Percentiles rank a stretch among this genome's conserved stretches.
Conservation (phyloP, 805 yeast species). For the Candida sanyiensis region DNA sequence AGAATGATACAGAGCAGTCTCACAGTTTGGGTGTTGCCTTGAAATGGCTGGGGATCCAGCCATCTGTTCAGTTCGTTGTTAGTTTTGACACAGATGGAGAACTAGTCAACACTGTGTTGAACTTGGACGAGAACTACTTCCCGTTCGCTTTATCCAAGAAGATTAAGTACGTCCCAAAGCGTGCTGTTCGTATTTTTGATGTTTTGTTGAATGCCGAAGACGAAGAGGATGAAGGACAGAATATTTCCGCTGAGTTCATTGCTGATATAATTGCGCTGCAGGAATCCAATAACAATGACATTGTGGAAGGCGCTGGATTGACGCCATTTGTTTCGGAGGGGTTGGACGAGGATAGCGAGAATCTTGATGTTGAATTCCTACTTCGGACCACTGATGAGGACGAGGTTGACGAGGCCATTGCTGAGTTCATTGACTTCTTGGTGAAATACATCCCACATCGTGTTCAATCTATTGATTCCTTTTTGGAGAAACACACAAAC, state of each 20-base stretch:
- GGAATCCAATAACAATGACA: slow-evolving; percentile 19
- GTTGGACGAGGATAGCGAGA: slow-evolving; percentile 13
- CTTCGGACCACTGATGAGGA: slow-evolving; percentile 17
- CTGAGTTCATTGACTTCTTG: slow-evolving; percentile 19
- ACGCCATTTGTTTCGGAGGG: slow-evolving; percentile 18
- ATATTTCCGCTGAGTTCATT: slow-evolving; percentile 12
- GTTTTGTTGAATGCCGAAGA: slow-evolving; percentile 8
- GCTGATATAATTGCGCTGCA: slow-evolving; percentile 14
- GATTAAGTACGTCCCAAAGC: slow-evolving; percentile 15
- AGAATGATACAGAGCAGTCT: slow-evolving; percentile 10
- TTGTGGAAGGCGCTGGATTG: slow-evolving; percentile 18
- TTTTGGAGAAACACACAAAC: slow-evolving; percentile 4
- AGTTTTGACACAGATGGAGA: slow-evolving; percentile 16
- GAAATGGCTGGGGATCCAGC: slow-evolving; percentile 34
- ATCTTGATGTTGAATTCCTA: slow-evolving; percentile 13
- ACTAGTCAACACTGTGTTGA: slow-evolving; percentile 22
- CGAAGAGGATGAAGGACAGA: slow-evolving; percentile 1
- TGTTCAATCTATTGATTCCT: slow-evolving; percentile 3
- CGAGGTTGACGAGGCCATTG: slow-evolving; percentile 17
- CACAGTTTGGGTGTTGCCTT: slow-evolving; percentile 26
- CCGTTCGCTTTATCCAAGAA: slow-evolving; percentile 29
- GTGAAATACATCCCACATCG: slow-evolving; percentile 14
- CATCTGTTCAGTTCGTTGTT: slow-evolving; percentile 35
- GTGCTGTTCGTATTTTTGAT: slow-evolving; percentile 18
- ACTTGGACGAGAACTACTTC: slow-evolving; percentile 29